These are phyloP conservation scores for Dioszegia aurantiaca DNA, from an alignment of 768 basidiomycete species.

Conservation along the genomic window DNA sequence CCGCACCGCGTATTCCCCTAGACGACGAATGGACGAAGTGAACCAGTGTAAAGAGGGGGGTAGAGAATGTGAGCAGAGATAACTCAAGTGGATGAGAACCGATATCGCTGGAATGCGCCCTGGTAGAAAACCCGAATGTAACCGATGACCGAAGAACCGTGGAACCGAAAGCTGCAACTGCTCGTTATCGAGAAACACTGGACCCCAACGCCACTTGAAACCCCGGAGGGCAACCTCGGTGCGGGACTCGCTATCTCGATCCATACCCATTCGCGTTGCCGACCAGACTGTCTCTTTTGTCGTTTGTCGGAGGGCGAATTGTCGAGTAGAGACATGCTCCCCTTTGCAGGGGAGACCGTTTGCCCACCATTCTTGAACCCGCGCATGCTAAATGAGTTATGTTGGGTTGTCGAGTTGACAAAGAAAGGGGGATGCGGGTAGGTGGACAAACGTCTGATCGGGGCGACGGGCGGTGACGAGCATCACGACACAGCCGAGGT, in stretches of 20 bases:
- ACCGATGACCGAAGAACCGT: slow-evolving; percentile 2
- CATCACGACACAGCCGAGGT: slow-evolving; percentile 15
- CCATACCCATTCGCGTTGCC: slow-evolving; percentile 14
- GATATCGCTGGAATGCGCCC: neutral
- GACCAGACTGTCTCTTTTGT: slow-evolving; percentile 10
- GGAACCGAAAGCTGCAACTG: slow-evolving; percentile 15
- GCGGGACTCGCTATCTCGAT: slow-evolving; percentile 7
- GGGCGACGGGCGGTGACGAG: slow-evolving; percentile 15
- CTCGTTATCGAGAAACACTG: slow-evolving; percentile 15
- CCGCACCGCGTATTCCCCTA: neutral
- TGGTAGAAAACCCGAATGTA: too few species aligned
- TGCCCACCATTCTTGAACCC: slow-evolving; percentile 6
- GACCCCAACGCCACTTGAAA: slow-evolving; percentile 18
- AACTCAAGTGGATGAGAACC: neutral
- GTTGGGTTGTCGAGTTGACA: neutral
- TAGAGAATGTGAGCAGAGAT: neutral
- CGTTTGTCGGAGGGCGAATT: neutral
- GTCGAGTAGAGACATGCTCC: slow-evolving; percentile 7
- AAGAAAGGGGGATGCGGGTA: neutral
- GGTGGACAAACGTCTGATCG: slow-evolving; percentile 6
- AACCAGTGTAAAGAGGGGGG: neutral
- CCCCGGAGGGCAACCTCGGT: slow-evolving; percentile 17
- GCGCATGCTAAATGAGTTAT: slow-evolving; percentile 2
- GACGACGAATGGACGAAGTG: slow-evolving; percentile 1
- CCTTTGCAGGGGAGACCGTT: slow-evolving; percentile 7